phyloP scores from a whole-genome alignment of 441 rosid genomes.

The Gossypium lobatum region DNA sequence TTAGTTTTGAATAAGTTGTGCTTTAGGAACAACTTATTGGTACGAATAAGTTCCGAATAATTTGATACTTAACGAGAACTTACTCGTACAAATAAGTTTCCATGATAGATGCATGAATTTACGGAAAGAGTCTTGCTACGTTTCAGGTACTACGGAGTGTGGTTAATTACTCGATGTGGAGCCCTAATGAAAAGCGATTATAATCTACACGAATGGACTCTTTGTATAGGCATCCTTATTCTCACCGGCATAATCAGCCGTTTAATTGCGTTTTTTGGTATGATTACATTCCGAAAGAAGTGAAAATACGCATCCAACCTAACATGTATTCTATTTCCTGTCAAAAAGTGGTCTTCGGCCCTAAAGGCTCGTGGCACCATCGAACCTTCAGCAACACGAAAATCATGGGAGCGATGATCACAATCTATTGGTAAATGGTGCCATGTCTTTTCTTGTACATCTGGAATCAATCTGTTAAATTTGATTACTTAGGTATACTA shows the following conservation, averaged over 20 bases:
- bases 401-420: not conserved
- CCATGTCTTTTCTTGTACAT: not conserved
- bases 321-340: not conserved
- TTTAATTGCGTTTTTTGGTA: constrained; percentile 49
- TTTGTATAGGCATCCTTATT: constrained; percentile 51
- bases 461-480: not conserved
- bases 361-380: not conserved
- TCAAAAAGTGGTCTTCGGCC: not conserved
- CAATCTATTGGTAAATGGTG: not conserved
- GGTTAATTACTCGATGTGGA: constrained; percentile 88
- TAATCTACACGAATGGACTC: constrained; percentile 51
- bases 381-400: not conserved
- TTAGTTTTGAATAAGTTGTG: not conserved
- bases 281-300: constrained; percentile 67
- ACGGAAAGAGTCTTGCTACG: not conserved
- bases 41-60: no score
- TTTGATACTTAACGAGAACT: no score
- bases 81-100: not conserved
- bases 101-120: not conserved
- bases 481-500: not conserved
- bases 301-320: constrained; percentile 21
- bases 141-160: constrained; percentile 80
- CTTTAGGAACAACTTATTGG: no score
- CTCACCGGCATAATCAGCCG: constrained; percentile 49
- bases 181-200: constrained; percentile 51